Evolutionary conservation across 345 rosid genomes (phyloP).

Genomic region (Combretum micranthum): DNA sequence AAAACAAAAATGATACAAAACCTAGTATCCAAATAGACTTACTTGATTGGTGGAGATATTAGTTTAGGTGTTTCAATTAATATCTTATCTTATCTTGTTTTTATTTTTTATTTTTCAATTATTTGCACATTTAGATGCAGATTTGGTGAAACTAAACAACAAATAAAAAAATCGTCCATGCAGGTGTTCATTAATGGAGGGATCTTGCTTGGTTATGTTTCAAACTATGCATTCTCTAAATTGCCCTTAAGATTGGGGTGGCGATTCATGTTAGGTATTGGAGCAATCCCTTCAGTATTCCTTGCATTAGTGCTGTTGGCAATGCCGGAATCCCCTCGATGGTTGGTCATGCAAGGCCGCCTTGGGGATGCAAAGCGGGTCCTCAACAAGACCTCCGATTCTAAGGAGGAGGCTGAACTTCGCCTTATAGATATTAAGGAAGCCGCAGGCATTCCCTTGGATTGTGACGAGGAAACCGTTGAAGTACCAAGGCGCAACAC

Average conservation of each 20-base stretch:
- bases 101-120: no score
- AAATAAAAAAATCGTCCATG: no score
- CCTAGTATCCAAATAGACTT: no score
- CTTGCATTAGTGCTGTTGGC: background rate
- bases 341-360: constrained; percentile 79
- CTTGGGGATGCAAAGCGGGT: constrained; percentile 61
- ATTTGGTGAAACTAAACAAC: no score
- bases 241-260: background rate
- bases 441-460: constrained; percentile 55
- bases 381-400: constrained; percentile 61
- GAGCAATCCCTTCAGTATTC: background rate
- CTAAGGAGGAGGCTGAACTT: constrained; percentile 36
- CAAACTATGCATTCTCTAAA: background rate
- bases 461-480: background rate
- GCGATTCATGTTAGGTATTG: constrained; percentile 2
- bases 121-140: no score
- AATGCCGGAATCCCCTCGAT: constrained; percentile 82
- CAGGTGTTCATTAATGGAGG: background rate
- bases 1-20: no score
- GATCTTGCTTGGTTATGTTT: background rate
- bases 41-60: no score
- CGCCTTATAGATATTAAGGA: constrained; percentile 60
- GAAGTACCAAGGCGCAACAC: background rate
- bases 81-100: no score
- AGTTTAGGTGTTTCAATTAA: no score